Conservation (phyloP, 108 stramenopile genomes). For the Nitzschia inconspicua region DNA sequence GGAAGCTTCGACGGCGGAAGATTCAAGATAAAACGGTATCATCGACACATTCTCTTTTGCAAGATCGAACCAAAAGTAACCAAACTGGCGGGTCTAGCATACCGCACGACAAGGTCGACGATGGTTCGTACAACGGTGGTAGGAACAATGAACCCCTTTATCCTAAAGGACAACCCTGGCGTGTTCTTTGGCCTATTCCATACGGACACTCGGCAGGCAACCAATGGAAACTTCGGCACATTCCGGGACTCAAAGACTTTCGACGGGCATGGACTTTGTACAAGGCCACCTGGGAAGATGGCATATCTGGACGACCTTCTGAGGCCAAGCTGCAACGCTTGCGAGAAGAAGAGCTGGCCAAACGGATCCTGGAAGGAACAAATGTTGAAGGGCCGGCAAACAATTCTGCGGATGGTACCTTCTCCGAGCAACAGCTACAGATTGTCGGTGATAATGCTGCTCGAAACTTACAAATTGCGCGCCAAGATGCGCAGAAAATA, state of each 20-base stretch:
- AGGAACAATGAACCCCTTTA: not conserved
- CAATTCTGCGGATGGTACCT: not conserved
- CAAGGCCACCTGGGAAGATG: conserved; percentile 37
- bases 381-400: not conserved
- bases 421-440: not conserved
- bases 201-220: conserved; percentile 3
- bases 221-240: not conserved
- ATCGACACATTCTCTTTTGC: no score
- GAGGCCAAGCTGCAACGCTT: no score
- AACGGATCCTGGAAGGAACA: not conserved
- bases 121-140: no score
- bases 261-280: conserved; percentile 23
- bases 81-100: no score
- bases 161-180: conserved; percentile 24
- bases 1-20: no score
- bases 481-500: conserved; percentile 38
- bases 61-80: no score
- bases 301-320: conserved; percentile 11
- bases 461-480: conserved; percentile 46
- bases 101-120: no score
- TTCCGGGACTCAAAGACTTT: conserved; percentile 13
- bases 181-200: conserved; percentile 32
- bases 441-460: conserved; percentile 44
- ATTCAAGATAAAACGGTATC: no score
- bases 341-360: no score